Evolutionary conservation across 2,329 filamentous ascomycete genomes (phyloP).

Genomic region (Nigrograna mackinnonii): DNA sequence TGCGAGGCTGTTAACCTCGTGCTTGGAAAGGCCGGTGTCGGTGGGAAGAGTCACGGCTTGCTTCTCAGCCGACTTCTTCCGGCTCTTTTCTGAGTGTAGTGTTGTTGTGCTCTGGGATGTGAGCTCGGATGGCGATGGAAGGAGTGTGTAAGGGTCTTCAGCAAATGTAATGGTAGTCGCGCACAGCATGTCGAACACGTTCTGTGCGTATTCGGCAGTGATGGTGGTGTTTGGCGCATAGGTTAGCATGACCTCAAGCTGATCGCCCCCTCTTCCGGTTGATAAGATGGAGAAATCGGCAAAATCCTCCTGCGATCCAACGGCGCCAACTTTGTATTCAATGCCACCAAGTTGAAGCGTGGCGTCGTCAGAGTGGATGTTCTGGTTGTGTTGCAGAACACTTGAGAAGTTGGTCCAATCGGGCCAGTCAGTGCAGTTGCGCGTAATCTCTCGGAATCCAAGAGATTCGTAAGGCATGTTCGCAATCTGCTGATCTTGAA

Average conservation of each 20-base stretch:
- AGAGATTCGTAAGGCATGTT: conserved; percentile 40
- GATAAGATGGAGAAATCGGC: conserved; percentile 37
- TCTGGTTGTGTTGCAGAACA: conserved; percentile 38
- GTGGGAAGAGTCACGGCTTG: conserved; percentile 24
- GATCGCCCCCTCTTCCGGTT: conserved; percentile 19
- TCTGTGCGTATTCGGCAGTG: conserved; percentile 55
- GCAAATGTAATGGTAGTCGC: conserved; percentile 27
- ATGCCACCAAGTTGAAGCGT: conserved; percentile 52
- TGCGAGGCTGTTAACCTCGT: conserved; percentile 25
- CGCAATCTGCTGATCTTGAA: conserved; percentile 49
- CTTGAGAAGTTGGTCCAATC: conserved; percentile 40
- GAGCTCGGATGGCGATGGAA: conserved; percentile 29
- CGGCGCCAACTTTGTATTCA: conserved; percentile 31
- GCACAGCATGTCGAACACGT: conserved; percentile 46
- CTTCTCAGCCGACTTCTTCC: conserved; percentile 28
- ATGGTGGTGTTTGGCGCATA: conserved; percentile 48
- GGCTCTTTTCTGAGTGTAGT: conserved; percentile 21
- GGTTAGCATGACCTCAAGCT: conserved; percentile 32
- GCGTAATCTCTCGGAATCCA: conserved; percentile 36
- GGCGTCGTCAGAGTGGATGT: conserved; percentile 39
- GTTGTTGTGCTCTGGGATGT: conserved; percentile 26
- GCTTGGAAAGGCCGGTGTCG: conserved; percentile 26
- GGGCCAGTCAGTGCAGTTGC: conserved; percentile 40
- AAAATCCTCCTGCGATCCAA: conserved; percentile 34
- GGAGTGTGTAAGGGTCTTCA: conserved; percentile 27